Conservation (phyloP, 495 filamentous ascomycete species). For the Poronia punctata region DNA sequence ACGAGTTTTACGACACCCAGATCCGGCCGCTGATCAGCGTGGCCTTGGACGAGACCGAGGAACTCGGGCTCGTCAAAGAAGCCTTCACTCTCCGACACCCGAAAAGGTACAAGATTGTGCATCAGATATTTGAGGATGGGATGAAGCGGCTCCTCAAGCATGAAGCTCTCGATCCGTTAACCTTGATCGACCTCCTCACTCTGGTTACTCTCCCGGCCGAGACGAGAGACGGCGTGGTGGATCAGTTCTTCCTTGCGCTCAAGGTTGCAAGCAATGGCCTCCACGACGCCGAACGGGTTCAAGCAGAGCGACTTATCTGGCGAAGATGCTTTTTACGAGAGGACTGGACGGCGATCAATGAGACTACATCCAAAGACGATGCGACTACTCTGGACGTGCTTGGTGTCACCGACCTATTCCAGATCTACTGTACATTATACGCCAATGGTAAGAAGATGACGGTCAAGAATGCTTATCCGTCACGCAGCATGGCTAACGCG, state of each 20-base stretch:
- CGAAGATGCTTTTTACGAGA: conserved; percentile 72
- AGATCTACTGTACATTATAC: conserved; percentile 38
- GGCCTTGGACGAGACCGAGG: conserved; percentile 72
- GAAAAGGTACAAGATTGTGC: conserved; percentile 55
- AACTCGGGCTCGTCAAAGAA: conserved; percentile 65
- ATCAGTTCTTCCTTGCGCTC: conserved; percentile 67
- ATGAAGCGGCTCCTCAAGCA: conserved; percentile 61
- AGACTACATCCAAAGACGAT: conserved; percentile 47
- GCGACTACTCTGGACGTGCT: conserved; percentile 37
- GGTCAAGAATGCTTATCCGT: not conserved
- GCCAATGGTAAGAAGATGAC: conserved; percentile 42
- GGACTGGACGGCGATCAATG: conserved; percentile 61
- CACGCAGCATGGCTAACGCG: conserved; percentile 10
- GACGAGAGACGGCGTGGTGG: conserved; percentile 29
- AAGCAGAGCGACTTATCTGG: conserved; percentile 71
- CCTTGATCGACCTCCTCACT: conserved; percentile 77
- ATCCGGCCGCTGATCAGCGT: conserved; percentile 48
- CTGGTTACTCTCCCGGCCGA: conserved; percentile 49
- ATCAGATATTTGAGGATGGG: conserved; percentile 55
- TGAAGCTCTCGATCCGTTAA: conserved; percentile 56
- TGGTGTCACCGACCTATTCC: conserved; percentile 43
- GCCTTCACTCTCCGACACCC: conserved; percentile 51
- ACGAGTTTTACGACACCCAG: conserved; percentile 52
- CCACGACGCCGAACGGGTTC: conserved; percentile 43
- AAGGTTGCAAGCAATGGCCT: conserved; percentile 54